Evolutionary conservation across 2,329 filamentous ascomycete species (phyloP), one percentile per base, ranked within the genome.

Genomic region (Samsoniella hepiali): DNA sequence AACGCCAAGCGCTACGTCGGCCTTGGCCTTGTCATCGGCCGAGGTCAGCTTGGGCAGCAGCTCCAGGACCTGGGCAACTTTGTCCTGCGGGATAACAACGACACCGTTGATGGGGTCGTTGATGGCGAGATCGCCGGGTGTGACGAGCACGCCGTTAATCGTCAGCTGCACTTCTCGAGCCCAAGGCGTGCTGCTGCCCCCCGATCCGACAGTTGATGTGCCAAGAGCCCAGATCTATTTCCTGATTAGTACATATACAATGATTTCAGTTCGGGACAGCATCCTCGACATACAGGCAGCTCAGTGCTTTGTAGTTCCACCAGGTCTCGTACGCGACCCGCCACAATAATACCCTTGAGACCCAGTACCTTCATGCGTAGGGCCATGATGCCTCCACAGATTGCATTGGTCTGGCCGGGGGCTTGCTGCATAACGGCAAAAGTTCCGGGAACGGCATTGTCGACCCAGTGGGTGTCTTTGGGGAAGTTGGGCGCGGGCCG

Each of bases 341-440:
- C 82, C 8, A 91, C 86, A n/a, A 92, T 76, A 11, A 89, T 81
- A 3, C 82, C 88, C 67, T 79, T 78, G 22, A 84, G 84, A 15
- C 84, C 83, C 11, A 88, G 79, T 15, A 82, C 72, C 69, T 86
- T 85, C 82, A 92, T 89, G 27, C 90, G 80, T 36, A 84, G 78
- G 5, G 88, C 90, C 83, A 92, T 90, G 67, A 93, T 91, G 22
- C 90, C 90, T n/a, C 90, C 90, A 6, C 91, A 82, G 8, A 91
- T 82, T 6, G 90, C 90, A 74, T 90, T 91, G 58, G 81, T 81
- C 72, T 91, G 88, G 1, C 79, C 81, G 0, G 78, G 70, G 0
- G 89, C 88, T 69, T 92, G 89, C 65, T 85, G 83, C 64, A 92
- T 81, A 4, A 93, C 77, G 4, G 88, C 84, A 60, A 92, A 81